These are phyloP conservation scores for Clohesyomyces aquaticus DNA, from an alignment of 495 filamentous ascomycete genomes.

Conservation along the genomic window DNA sequence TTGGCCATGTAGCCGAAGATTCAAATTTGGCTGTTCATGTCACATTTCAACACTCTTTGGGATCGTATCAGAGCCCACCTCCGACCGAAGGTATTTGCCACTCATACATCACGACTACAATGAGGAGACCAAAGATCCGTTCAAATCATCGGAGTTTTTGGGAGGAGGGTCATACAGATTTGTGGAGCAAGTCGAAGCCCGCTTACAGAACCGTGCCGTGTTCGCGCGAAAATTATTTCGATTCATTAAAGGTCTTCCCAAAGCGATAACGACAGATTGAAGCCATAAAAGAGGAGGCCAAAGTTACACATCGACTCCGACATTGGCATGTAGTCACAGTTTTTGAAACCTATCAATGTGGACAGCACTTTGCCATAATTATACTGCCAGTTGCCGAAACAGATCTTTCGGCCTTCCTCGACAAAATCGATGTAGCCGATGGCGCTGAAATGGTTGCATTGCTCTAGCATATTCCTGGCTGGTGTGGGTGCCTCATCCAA, in stretches of 20 bases:
- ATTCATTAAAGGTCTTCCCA: background rate
- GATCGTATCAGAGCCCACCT: background rate
- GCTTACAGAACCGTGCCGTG: background rate
- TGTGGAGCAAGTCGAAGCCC: slow-evolving; percentile 7
- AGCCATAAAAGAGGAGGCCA: slow-evolving; percentile 9
- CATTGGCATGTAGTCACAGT: slow-evolving; percentile 16
- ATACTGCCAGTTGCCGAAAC: slow-evolving; percentile 11
- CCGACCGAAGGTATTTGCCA: background rate
- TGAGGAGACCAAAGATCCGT: slow-evolving; percentile 1
- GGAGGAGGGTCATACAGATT: slow-evolving; percentile 4
- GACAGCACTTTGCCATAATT: slow-evolving; percentile 15
- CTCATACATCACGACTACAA: background rate
- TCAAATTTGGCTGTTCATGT: background rate
- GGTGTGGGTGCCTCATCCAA: slow-evolving; percentile 5
- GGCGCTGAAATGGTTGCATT: background rate
- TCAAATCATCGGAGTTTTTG: background rate
- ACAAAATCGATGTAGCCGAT: slow-evolving; percentile 1
- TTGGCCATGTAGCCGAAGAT: background rate
- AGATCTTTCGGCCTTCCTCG: background rate
- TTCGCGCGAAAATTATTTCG: slow-evolving; percentile 15
- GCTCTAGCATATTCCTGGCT: slow-evolving; percentile 1
- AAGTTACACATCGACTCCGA: background rate
- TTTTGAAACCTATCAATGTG: slow-evolving; percentile 11
- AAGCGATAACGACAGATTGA: slow-evolving; percentile 11
- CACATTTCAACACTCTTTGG: background rate